Conservation (phyloP, 805 yeast species). For the Candida nonsorbophila region DNA sequence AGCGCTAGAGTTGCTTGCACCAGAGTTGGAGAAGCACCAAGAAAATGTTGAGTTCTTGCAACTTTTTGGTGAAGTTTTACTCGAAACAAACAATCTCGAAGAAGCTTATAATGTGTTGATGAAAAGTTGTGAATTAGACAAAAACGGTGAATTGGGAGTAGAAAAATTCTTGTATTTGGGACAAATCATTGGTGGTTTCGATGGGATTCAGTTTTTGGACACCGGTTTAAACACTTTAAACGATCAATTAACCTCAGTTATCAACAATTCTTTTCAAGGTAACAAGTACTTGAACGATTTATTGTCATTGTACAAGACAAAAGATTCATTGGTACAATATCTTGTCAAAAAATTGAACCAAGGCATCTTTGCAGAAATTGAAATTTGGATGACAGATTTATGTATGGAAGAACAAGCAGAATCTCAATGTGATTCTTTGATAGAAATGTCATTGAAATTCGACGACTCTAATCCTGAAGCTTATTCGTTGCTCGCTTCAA, state of each 20-base stretch:
- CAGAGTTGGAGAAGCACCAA: constrained; percentile 23
- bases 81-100: constrained; percentile 79
- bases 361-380: constrained; percentile 81
- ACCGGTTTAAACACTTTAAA: constrained; percentile 54
- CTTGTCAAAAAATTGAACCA: constrained; percentile 59
- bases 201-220: constrained; percentile 60
- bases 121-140: constrained; percentile 64
- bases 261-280: constrained; percentile 12
- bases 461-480: constrained; percentile 69
- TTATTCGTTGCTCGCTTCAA: constrained; percentile 77
- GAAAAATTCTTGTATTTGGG: constrained; percentile 89
- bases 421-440: constrained; percentile 64
- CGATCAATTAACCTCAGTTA: constrained; percentile 28
- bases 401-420: constrained; percentile 95
- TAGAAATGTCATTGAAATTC: constrained; percentile 56
- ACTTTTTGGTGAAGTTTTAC: constrained; percentile 65
- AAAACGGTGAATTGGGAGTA: constrained; percentile 57
- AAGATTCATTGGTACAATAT: constrained; percentile 20
- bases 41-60: constrained; percentile 46
- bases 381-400: constrained; percentile 95
- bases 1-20: constrained; percentile 46
- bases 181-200: constrained; percentile 79
- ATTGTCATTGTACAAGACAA: constrained; percentile 18
- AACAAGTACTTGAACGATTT: constrained; percentile 17
- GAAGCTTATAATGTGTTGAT: constrained; percentile 62